Evolutionary conservation across 805 yeast species (phyloP), one percentile per base, ranked within the genome.

Genomic region (Kazachstania africana): DNA sequence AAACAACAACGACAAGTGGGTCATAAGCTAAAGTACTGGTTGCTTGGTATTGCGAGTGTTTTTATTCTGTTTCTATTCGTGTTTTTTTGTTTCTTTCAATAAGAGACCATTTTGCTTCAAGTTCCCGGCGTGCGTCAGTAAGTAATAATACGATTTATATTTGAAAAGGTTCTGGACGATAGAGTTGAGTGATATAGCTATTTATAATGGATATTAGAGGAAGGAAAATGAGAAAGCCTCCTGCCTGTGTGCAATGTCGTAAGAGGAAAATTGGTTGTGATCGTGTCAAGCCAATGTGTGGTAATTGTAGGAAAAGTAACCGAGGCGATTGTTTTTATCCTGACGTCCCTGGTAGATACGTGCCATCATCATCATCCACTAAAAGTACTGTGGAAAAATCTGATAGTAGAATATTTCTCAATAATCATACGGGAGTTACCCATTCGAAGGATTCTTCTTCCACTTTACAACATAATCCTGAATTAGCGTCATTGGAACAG

Each of bases 191-290:
- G n/a, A n/a, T n/a, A n/a, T n/a, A n/a, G n/a, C n/a, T n/a, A n/a
- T n/a, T n/a, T n/a, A n/a, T 8, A 19, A 36, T 38, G 37, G 44
- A 40, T 38, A 36, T 34, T 28, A 34, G 38, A 29, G 42, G 43
- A 14, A 23, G 25, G 13, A 23, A 23, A n/a, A 23, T 23, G 25
- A 23, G 25, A 23, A 41, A 36, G 23, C 36, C 47, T 16, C 56
- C 56, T 15, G 54, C 41, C 2, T 37, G 41, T 34, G 27, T 47
- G 5, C 50, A 48, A 31, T 67, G 73, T 40, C 9, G 65, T 30
- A 51, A 48, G 36, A 53, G 63, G 40, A 68, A 66, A 54, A 68
- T 66, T 45, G 67, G 66, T 34, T 68, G 74, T 47, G 72, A 68
- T 45, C 68, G 68, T 41, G 43, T 40, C 6, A 59, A 56, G 34